phyloP scores from a whole-genome alignment of 2,329 filamentous ascomycete genomes.

The Parasarocladium wereldwijsianum region DNA sequence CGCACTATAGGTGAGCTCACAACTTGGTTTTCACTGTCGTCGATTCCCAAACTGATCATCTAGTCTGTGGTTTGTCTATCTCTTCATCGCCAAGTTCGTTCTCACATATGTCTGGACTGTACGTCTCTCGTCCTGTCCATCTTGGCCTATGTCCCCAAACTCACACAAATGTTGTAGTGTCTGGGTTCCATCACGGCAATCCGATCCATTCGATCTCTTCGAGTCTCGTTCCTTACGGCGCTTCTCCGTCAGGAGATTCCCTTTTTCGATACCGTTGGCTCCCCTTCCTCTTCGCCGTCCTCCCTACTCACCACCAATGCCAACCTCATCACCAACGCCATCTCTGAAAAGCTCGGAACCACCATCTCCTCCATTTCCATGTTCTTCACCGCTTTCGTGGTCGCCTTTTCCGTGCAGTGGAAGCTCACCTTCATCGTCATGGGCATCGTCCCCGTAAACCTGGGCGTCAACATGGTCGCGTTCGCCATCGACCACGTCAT shows the following conservation, averaged over 20 bases:
- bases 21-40: background rate
- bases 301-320: constrained; percentile 32
- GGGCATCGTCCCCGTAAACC: constrained; percentile 27
- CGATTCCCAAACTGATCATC: constrained; percentile 2
- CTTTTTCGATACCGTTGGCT: constrained; percentile 32
- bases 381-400: constrained; percentile 23
- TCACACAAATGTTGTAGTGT: background rate
- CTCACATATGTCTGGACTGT: constrained; percentile 41
- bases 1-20: constrained; percentile 27
- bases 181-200: constrained; percentile 23
- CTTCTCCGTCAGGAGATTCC: constrained; percentile 36
- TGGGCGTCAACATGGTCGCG: constrained; percentile 15
- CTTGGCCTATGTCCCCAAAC: constrained; percentile 1
- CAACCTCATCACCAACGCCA: constrained; percentile 28
- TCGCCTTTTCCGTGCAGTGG: constrained; percentile 25
- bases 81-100: constrained; percentile 39
- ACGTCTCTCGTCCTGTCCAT: constrained; percentile 7
- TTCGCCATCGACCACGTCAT: constrained; percentile 23
- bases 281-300: constrained; percentile 23
- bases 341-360: constrained; percentile 28
- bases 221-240: constrained; percentile 22
- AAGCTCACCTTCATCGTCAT: constrained; percentile 28
- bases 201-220: constrained; percentile 19
- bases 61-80: constrained; percentile 41
- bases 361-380: constrained; percentile 24